phyloP scores from a whole-genome alignment of 805 yeast species.

The Torulaspora quercuum region DNA sequence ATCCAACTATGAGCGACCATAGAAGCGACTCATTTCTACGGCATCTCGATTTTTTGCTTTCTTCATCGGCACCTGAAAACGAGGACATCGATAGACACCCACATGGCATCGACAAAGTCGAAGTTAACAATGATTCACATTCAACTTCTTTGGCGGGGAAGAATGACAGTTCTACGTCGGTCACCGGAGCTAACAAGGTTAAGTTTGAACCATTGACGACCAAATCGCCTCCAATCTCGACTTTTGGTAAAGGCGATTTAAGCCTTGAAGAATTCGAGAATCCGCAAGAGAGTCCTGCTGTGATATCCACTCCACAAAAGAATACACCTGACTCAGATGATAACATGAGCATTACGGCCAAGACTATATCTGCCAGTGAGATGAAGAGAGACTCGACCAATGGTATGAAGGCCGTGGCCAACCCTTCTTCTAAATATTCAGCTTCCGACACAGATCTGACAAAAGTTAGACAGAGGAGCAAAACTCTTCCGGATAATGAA shows the following conservation, averaged over 20 bases:
- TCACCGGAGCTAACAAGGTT: slow-evolving; percentile 22
- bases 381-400: slow-evolving; percentile 12
- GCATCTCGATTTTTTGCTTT: slow-evolving; percentile 38
- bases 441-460: slow-evolving; percentile 16
- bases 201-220: slow-evolving; percentile 39
- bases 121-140: slow-evolving; percentile 3
- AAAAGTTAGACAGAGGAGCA: slow-evolving; percentile 22
- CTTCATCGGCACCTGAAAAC: slow-evolving; percentile 16
- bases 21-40: slow-evolving; percentile 36
- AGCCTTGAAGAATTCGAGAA: slow-evolving; percentile 37
- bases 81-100: not conserved
- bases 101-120: not conserved
- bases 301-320: slow-evolving; percentile 8
- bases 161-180: slow-evolving; percentile 6
- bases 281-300: slow-evolving; percentile 4
- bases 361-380: slow-evolving; percentile 10
- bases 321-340: slow-evolving; percentile 9
- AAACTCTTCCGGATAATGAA: slow-evolving; percentile 22
- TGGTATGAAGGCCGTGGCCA: slow-evolving; percentile 17
- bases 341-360: slow-evolving; percentile 11
- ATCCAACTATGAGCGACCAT: slow-evolving; percentile 12
- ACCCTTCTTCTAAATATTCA: slow-evolving; percentile 10
- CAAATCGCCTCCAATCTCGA: slow-evolving; percentile 47
- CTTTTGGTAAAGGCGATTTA: slow-evolving; percentile 55
- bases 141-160: slow-evolving; percentile 5